A percentile compares a stretch with the other conserved stretches of the same genome.
Conservation (phyloP, 768 basidiomycete species). For the Mrakia gelida region DNA sequence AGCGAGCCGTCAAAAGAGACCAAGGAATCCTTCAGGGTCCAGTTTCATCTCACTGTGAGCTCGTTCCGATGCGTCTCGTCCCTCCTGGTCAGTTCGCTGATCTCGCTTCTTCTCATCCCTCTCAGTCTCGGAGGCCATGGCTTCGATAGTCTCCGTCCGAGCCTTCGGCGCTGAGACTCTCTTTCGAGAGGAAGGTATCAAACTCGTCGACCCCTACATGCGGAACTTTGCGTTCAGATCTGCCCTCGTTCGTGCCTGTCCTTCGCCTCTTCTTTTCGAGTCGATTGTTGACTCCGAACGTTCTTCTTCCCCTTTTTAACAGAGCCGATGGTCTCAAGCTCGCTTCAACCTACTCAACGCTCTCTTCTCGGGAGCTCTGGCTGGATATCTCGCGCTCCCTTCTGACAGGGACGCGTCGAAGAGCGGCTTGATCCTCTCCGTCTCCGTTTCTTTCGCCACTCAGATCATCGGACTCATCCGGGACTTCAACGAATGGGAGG, state of each 20-base stretch:
- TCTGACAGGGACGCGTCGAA: conserved; percentile 41
- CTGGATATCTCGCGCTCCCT: conserved; percentile 57
- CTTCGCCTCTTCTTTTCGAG: too few relatives aligned
- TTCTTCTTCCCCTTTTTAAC: neutral
- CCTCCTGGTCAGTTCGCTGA: too few relatives aligned
- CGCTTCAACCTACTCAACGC: conserved; percentile 60
- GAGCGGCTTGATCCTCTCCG: conserved; percentile 43
- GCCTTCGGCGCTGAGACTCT: conserved; percentile 56
- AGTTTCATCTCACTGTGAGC: conserved; percentile 48
- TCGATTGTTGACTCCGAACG: neutral
- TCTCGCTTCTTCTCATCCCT: too few relatives aligned
- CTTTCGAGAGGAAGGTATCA: conserved; percentile 50
- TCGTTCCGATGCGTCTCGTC: too few relatives aligned
- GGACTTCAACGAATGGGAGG: conserved; percentile 13
- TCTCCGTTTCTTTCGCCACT: conserved; percentile 41
- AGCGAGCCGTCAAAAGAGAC: conserved; percentile 55
- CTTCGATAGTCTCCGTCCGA: conserved; percentile 58
- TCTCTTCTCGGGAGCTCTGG: conserved; percentile 55
- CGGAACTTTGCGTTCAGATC: neutral
- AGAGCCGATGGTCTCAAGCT: conserved; percentile 50
- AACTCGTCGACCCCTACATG: conserved; percentile 55
- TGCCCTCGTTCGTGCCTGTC: neutral
- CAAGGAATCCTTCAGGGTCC: conserved; percentile 54
- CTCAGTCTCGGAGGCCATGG: conserved; percentile 54
- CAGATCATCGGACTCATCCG: neutral